Evolutionary conservation across 352 stramenopile species (phyloP), one percentile per base, ranked within the genome.

Genomic region (Pythium dissotocum): DNA sequence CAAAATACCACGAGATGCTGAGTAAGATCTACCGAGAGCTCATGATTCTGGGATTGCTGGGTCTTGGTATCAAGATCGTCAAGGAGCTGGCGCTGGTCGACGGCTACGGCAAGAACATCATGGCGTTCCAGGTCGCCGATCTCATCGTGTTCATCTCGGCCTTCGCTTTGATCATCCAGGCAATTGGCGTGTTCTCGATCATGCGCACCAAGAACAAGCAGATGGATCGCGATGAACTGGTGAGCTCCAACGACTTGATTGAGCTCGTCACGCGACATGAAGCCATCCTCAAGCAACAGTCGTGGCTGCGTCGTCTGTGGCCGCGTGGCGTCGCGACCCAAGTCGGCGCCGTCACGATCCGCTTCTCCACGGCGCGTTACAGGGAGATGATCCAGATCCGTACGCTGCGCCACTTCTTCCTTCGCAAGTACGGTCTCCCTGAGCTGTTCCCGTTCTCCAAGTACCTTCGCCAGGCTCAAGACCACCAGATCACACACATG

Each of bases 401-500:
- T 13, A 68, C 51, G 53, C 55, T 72, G 42, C 66, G 66, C 9
- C 60, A 72, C 44, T 70, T 70, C 49, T 74, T 74, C 48, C 56
- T 73, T 10, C 35, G 49, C 26, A 69, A 51, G 32, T 65, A 73
- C 56, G 56, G 51, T 2, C 67, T 73, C 9, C 67, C 67, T 4
- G 60, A 73, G 48, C 66, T 72, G 6, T 72, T 72, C 35, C 80
- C 84, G 14, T 92, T 90, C 62, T 78, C 78, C 61, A 91, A 91
- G 70, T 93, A 93, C 59, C 61, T 93, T 1, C 75, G 77, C 54
- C 79, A 86, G 12, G 82, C 81, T 4, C 84, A 92, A 70, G 82
- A 87, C 14, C 85, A 80, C 65, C 80, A 93, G 64, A 88, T 93
- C 60, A 86, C 78, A 33, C 79, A 93, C 63, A 84, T 93, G 73